Conservation (phyloP, 2,329 filamentous ascomycete genomes). For the Mycosphaerella arachidis region DNA sequence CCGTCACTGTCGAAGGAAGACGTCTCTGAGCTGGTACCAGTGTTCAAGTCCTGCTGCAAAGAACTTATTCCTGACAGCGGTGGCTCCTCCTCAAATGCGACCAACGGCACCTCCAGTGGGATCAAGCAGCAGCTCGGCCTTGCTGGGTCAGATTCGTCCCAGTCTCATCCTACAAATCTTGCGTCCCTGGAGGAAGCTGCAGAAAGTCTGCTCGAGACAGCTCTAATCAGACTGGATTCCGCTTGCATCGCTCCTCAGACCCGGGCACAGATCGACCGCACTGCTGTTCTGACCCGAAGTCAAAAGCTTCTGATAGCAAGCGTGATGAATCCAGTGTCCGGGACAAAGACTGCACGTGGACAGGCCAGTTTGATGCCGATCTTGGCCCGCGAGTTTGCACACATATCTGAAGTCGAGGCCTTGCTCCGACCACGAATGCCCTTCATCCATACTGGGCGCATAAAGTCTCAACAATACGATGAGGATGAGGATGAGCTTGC, state of each 20-base stretch:
- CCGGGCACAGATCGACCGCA: slow-evolving; percentile 73
- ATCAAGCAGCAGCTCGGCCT: slow-evolving; percentile 23
- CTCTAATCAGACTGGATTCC: slow-evolving; percentile 59
- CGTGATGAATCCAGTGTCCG: slow-evolving; percentile 66
- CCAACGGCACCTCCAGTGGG: slow-evolving; percentile 4
- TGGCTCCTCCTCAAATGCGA: slow-evolving; percentile 20
- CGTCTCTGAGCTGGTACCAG: slow-evolving; percentile 56
- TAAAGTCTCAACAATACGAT: slow-evolving; percentile 7
- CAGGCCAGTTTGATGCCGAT: slow-evolving; percentile 76
- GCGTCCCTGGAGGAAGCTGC: slow-evolving; percentile 55
- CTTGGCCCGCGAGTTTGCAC: slow-evolving; percentile 61
- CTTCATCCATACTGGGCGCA: slow-evolving; percentile 32
- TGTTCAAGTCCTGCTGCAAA: slow-evolving; percentile 66
- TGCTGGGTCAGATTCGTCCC: slow-evolving; percentile 7
- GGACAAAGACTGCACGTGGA: slow-evolving; percentile 40
- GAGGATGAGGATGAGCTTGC: slow-evolving; percentile 7
- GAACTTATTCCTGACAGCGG: slow-evolving; percentile 59
- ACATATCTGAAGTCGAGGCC: slow-evolving; percentile 65
- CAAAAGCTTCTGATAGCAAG: slow-evolving; percentile 74
- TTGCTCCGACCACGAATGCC: slow-evolving; percentile 54
- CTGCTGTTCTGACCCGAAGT: slow-evolving; percentile 66
- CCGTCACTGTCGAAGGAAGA: slow-evolving; percentile 62
- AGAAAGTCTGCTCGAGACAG: slow-evolving; percentile 53
- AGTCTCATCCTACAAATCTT: slow-evolving; percentile 31
- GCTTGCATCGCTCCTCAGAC: slow-evolving; percentile 64